Evolutionary conservation across 2,329 filamentous ascomycete genomes (phyloP).

Genomic region (Didymella glomerata): DNA sequence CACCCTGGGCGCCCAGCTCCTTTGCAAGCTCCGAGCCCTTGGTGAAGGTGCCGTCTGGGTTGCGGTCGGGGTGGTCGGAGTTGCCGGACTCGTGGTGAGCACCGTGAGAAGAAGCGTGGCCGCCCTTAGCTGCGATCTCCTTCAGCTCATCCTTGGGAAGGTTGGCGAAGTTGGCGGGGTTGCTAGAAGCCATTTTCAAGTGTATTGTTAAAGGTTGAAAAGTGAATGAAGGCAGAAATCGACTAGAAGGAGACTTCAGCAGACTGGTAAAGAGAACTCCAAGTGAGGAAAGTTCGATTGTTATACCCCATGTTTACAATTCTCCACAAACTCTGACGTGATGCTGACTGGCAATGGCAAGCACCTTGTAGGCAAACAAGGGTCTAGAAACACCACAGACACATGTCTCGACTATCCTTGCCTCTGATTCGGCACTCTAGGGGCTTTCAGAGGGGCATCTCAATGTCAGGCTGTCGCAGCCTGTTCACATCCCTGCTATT

Average conservation of each 20-base stretch:
- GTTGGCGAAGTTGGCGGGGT: constrained; percentile 64
- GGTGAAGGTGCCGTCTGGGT: constrained; percentile 52
- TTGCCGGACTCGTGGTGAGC: constrained; percentile 11
- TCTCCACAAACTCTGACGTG: constrained; percentile 30
- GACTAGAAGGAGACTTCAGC: background rate
- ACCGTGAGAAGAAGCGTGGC: constrained; percentile 54
- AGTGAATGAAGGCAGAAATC: background rate
- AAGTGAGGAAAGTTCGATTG: constrained; percentile 3
- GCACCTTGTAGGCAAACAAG: constrained; percentile 16
- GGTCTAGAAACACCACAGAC: constrained; percentile 6
- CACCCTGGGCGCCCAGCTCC: constrained; percentile 50
- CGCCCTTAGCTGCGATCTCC: constrained; percentile 61
- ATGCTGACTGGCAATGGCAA: constrained; percentile 24
- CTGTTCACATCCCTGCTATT: constrained; percentile 31
- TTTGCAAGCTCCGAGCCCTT: constrained; percentile 50
- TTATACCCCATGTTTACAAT: constrained; percentile 25
- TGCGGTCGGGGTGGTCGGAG: constrained; percentile 39
- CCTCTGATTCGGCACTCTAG: constrained; percentile 17
- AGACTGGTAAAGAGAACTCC: background rate
- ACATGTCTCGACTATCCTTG: background rate
- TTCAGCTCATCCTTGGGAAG: constrained; percentile 59
- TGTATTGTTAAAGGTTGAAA: constrained; percentile 8
- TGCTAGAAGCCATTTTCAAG: constrained; percentile 51
- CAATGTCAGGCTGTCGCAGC: constrained; percentile 20
- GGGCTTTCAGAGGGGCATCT: constrained; percentile 2